Percentiles rank a stretch among this genome's conserved stretches.
Evolutionary conservation across 1,139 yeast genomes (phyloP).

Genomic region (Yamadazyma dendronema): DNA sequence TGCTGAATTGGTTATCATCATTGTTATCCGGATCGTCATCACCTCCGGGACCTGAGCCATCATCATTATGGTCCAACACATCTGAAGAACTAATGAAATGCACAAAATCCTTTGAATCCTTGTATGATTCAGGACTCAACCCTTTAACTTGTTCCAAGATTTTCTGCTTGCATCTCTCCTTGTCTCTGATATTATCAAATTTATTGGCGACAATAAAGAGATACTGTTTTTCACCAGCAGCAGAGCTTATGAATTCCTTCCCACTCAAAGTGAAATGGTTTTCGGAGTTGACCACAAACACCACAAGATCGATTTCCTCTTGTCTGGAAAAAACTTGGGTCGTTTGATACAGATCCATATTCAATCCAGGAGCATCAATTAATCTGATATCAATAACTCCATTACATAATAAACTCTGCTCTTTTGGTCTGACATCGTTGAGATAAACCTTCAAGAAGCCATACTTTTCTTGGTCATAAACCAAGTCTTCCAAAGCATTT

Average conservation of each 20-base stretch:
- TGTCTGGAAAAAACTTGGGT: slow-evolving; percentile 94
- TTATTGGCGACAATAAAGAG: slow-evolving; percentile 93
- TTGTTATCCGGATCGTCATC: slow-evolving; percentile 31
- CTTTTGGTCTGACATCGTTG: slow-evolving; percentile 67
- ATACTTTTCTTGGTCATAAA: slow-evolving; percentile 70
- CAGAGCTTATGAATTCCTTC: slow-evolving; percentile 86
- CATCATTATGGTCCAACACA: slow-evolving; percentile 27
- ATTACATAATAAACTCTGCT: slow-evolving; percentile 74
- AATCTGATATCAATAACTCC: slow-evolving; percentile 91
- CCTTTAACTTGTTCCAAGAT: slow-evolving; percentile 86
- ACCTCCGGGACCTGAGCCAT: slow-evolving; percentile 20
- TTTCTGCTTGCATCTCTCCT: slow-evolving; percentile 70
- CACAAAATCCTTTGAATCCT: slow-evolving; percentile 85
- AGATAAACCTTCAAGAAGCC: slow-evolving; percentile 78
- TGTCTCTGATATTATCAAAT: slow-evolving; percentile 81
- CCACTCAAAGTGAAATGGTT: slow-evolving; percentile 95
- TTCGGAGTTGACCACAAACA: slow-evolving; percentile 94
- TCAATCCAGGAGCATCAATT: slow-evolving; percentile 96
- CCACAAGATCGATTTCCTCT: slow-evolving; percentile 94
- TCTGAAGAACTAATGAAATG: slow-evolving; percentile 81
- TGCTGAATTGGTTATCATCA: slow-evolving; percentile 20
- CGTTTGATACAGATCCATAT: slow-evolving; percentile 90
- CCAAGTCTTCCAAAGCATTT: slow-evolving; percentile 63
- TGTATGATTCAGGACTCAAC: slow-evolving; percentile 87
- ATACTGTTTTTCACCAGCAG: slow-evolving; percentile 87